Evolutionary conservation across 2,329 filamentous ascomycete genomes (phyloP).

Genomic region (Fusarium zealandicum): DNA sequence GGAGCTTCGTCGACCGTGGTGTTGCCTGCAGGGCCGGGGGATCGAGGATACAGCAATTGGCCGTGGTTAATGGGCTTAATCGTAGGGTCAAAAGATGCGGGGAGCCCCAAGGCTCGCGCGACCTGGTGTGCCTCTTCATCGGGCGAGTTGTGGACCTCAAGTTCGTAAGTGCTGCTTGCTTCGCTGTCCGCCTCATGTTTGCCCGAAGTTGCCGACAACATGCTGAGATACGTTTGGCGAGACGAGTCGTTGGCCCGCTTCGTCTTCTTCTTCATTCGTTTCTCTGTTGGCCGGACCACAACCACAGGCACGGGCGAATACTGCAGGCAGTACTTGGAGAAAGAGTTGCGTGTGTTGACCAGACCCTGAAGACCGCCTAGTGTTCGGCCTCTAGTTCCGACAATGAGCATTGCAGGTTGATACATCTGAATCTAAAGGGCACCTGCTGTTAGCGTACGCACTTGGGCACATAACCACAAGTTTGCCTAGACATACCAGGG

Average conservation of each 20-base stretch:
- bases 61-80: constrained; percentile 61
- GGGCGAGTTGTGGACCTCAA: constrained; percentile 61
- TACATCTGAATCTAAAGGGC: constrained; percentile 80
- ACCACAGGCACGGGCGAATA: constrained; percentile 93
- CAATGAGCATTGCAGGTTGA: constrained; percentile 88
- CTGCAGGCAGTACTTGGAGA: constrained; percentile 93
- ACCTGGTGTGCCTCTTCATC: constrained; percentile 72
- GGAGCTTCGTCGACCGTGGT: constrained; percentile 19
- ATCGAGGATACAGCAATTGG: constrained; percentile 15
- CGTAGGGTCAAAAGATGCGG: constrained; percentile 69
- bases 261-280: constrained; percentile 87
- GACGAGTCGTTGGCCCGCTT: constrained; percentile 81
- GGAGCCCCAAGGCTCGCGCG: constrained; percentile 67
- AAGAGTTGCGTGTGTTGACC: constrained; percentile 78
- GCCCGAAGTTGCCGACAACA: constrained; percentile 70
- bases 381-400: constrained; percentile 85
- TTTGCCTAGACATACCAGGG: constrained; percentile 68
- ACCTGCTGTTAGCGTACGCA: constrained; percentile 11
- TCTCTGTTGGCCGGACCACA: constrained; percentile 85
- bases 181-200: constrained; percentile 66
- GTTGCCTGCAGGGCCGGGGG: constrained; percentile 26
- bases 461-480: background rate
- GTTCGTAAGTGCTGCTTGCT: constrained; percentile 59
- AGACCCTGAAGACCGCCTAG: constrained; percentile 86
- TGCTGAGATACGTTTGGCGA: constrained; percentile 78